phyloP scores from a whole-genome alignment of 805 yeast genomes.

The Diddensiella santjacobensis region DNA sequence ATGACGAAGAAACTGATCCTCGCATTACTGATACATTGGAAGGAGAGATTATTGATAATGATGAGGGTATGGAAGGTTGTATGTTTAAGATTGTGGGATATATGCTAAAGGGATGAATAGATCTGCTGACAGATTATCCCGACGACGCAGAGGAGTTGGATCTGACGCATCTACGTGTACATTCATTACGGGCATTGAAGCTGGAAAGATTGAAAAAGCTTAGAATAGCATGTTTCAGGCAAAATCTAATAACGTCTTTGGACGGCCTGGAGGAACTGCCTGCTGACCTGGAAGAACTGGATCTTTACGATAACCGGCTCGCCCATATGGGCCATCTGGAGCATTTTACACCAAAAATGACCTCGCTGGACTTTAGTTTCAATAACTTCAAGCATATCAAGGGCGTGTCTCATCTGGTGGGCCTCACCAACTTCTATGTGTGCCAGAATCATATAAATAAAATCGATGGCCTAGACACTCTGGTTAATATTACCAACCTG shows the following conservation, averaged over 20 bases:
- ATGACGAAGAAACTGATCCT: not conserved
- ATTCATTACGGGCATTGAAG: constrained; percentile 57
- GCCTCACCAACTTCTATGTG: constrained; percentile 68
- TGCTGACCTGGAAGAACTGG: constrained; percentile 65
- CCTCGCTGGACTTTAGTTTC: constrained; percentile 75
- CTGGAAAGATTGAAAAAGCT: constrained; percentile 55
- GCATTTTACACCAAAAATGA: constrained; percentile 49
- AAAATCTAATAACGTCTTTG: constrained; percentile 73
- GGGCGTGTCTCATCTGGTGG: constrained; percentile 59
- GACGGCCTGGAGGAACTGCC: constrained; percentile 62
- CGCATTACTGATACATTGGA: constrained; percentile 20
- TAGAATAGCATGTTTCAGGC: constrained; percentile 68
- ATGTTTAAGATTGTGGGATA: constrained; percentile 38
- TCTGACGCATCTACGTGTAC: constrained; percentile 65
- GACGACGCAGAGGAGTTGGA: constrained; percentile 58
- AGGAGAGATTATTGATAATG: constrained; percentile 60
- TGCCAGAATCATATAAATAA: constrained; percentile 82
- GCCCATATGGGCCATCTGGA: constrained; percentile 75
- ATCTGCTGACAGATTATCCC: constrained; percentile 36
- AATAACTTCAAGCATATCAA: constrained; percentile 84
- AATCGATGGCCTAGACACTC: constrained; percentile 60
- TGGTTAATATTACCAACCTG: constrained; percentile 57
- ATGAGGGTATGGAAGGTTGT: constrained; percentile 42
- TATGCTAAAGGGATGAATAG: constrained; percentile 29
- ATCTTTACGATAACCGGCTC: constrained; percentile 87